These are phyloP conservation scores for Lentinula sp. DNA, from an alignment of 768 basidiomycete species.

Conservation along the genomic window DNA sequence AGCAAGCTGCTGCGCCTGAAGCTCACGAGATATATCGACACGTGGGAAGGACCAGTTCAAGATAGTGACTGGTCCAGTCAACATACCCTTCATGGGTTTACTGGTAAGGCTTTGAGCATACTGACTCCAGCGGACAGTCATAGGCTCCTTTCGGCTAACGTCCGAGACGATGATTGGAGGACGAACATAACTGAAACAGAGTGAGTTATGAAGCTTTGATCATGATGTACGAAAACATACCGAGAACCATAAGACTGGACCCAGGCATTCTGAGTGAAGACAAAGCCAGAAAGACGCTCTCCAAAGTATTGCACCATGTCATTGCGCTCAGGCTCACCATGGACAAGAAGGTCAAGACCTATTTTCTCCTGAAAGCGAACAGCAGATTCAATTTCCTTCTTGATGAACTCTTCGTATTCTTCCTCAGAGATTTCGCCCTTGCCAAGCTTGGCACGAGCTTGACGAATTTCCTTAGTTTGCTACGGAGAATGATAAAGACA, in stretches of 20 bases:
- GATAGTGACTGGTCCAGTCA: conserved; percentile 97
- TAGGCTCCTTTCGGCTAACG: conserved; percentile 85
- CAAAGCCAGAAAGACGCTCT: conserved; percentile 90
- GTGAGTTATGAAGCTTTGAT: neutral
- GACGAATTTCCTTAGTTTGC: conserved; percentile 99
- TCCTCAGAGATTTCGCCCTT: conserved; percentile 84
- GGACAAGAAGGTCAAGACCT: conserved; percentile 94
- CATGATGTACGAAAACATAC: conserved; percentile 28
- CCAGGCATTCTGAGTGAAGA: conserved; percentile 98
- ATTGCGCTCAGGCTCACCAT: conserved; percentile 98
- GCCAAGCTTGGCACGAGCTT: conserved; percentile 89
- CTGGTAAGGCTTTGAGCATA: conserved; percentile 93
- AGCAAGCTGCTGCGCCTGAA: conserved; percentile 97
- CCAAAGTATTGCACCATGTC: conserved; percentile 99
- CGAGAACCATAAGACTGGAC: conserved; percentile 99
- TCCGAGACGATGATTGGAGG: conserved; percentile 98
- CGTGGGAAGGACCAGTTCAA: conserved; percentile 99
- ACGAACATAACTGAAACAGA: conserved; percentile 72
- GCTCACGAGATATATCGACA: conserved; percentile 91
- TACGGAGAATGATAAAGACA: conserved; percentile 21
- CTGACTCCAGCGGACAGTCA: conserved; percentile 95
- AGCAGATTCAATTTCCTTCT: conserved; percentile 91
- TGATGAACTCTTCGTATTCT: conserved; percentile 96
- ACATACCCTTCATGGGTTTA: conserved; percentile 99
- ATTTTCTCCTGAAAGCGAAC: conserved; percentile 97